Percentiles rank a stretch among this genome's conserved stretches.
phyloP scores from a whole-genome alignment of 2,329 filamentous ascomycete genomes.

The Fusarium liriodendri region DNA sequence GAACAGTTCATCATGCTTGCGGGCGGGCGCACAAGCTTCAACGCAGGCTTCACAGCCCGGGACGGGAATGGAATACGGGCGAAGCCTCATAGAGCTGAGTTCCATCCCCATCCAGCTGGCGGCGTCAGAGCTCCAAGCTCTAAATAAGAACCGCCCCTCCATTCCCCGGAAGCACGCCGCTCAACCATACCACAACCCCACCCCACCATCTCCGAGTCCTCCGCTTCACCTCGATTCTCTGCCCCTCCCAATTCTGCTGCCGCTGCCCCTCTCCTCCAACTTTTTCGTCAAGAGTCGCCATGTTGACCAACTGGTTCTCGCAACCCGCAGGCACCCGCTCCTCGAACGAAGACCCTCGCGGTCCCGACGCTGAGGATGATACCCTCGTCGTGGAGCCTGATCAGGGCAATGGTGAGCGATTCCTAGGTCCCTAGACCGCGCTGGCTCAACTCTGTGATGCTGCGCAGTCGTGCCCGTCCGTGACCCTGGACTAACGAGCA shows the following conservation, averaged over 20 bases:
- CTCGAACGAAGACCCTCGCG: slow-evolving; percentile 66
- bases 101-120: slow-evolving; percentile 2
- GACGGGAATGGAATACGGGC: not conserved
- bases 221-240: slow-evolving; percentile 31
- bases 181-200: slow-evolving; percentile 40
- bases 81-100: not conserved
- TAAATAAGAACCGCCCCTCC: slow-evolving; percentile 27
- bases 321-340: slow-evolving; percentile 60
- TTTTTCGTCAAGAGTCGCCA: slow-evolving; percentile 40
- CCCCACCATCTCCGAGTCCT: slow-evolving; percentile 39
- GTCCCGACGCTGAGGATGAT: slow-evolving; percentile 68
- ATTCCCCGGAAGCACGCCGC: slow-evolving; percentile 31
- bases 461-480: not conserved
- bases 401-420: slow-evolving; percentile 83
- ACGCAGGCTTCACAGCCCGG: slow-evolving; percentile 1
- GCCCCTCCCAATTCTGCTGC: slow-evolving; percentile 15
- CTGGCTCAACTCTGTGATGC: slow-evolving; percentile 12
- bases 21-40: slow-evolving; percentile 1
- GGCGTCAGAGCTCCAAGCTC: slow-evolving; percentile 31
- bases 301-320: slow-evolving; percentile 58
- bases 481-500: slow-evolving; percentile 23
- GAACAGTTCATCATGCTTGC: not conserved
- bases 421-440: slow-evolving; percentile 10
- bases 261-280: slow-evolving; percentile 32
- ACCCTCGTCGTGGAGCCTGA: slow-evolving; percentile 89